Evolutionary conservation across 495 filamentous ascomycete species (phyloP), one percentile per base, ranked within the genome.

Genomic region (Tetracladium setigerum): DNA sequence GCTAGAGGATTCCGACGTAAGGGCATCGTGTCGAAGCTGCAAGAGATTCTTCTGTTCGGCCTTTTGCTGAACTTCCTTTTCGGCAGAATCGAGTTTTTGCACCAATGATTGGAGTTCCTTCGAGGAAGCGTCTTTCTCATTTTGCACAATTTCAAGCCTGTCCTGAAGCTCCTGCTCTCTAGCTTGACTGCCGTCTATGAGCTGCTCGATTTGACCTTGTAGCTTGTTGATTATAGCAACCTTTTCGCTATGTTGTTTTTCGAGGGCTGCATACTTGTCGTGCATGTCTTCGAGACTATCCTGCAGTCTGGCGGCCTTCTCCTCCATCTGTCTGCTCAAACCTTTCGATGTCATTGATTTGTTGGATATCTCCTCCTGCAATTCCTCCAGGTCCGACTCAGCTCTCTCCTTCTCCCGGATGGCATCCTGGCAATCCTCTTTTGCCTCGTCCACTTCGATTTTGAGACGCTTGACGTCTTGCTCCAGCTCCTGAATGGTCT

Each of bases 321-420:
- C 81, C 56, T 90, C 86, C 14, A 86, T 75, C 62, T 88, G 85
- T 32, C 84, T 75, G 39, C 78, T 82, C 12, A 87, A 69, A n/a
- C 82, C 83, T 59, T 83, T 89, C 22, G 83, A 83, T 17, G 76
- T 81, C 44, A 89, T 73, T 0, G 84, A 88, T 58, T 87, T 89
- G 60, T 89, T 82, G 7, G 82, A 72, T 71, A 89, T 79, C 53
- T 91, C 85, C 38, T 86, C 82, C 41, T 82, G 82, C 15, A 92
- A 62, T 60, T 89, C 71, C 44, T 81, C 74, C 4, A 84, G 60
- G 44, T 82, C 72, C 17, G 67, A 68, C 56, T 78, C 68, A 14
- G 72, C 72, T n/a, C 68, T 67, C 24, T 67, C 67, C 47, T 83
- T 86, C 40, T 82, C 74, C 16, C 73, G 61, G n/a, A 77, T 46